Base-by-base conservation (phyloP, 2,329 filamentous ascomycete species). In the Ascochyta lentis region DNA sequence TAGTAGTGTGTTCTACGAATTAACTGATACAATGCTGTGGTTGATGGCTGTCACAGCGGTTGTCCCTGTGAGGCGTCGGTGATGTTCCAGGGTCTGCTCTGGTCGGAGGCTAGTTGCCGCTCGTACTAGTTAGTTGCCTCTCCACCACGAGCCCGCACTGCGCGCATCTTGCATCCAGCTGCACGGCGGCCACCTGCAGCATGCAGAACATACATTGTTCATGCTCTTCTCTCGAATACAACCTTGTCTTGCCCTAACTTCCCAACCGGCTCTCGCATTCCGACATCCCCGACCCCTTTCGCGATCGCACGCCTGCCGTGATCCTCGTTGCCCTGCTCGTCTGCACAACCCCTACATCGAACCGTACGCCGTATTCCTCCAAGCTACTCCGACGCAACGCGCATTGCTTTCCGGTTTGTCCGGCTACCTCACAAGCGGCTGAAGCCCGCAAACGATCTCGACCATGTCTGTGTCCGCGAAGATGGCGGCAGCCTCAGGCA, bases 401-500 rank as follows among this genome's bases (percentile, higher is more conserved):
- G 49, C 27, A 54, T 41, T 45, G 6, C 49, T 42, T 53, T 45
- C 58, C 61, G 64, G 61, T 62, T 69, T 70, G 69, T 65, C 66
- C 47, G 66, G 64, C 48, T 66, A 63, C 41, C 46, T 61, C 27
- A 62, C 63, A 57, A 63, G 70, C 70, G 72, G 68, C 66, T 71
- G 65, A 48, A 67, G 66, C 67, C 70, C 66, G 66, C 66, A 64
- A 58, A 59, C 55, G 45, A 66, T 59, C 45, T 42, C 67, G 59
- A 63, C 58, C 58, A 63, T 69, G 60, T 67, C 70, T 31, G 59
- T 68, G 42, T 60, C 66, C 33, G 60, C 67, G 33, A 75, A 74
- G 58, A 77, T 77, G 73, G 71, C 73, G 43, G 73, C 74, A 23
- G 69, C 73, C 43, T 74, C 73, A 40, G 69, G 72, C 58, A 64